Evolutionary conservation across 768 basidiomycete genomes (phyloP).

Genomic region (Cubamyces lactineus): DNA sequence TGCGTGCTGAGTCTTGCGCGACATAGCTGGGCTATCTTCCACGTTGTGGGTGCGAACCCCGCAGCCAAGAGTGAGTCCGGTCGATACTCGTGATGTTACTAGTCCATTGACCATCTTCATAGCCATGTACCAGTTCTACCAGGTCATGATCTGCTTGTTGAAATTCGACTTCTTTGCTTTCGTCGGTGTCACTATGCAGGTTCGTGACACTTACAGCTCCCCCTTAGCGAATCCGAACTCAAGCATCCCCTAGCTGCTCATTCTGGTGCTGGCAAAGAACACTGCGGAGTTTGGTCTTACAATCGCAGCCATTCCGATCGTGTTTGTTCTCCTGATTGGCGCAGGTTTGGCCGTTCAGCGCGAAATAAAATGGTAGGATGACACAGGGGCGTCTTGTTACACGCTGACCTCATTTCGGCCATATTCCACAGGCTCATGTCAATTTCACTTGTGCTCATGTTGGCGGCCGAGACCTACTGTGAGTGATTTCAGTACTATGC

Average conservation of each 20-base stretch:
- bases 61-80: constrained; percentile 71
- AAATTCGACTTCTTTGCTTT: constrained; percentile 93
- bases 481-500: constrained; percentile 34
- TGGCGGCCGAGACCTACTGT: constrained; percentile 80
- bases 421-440: constrained; percentile 63
- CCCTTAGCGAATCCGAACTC: not conserved
- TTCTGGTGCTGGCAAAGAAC: constrained; percentile 65
- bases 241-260: constrained; percentile 62
- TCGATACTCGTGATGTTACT: not conserved
- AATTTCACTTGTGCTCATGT: constrained; percentile 72
- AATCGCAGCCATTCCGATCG: constrained; percentile 81
- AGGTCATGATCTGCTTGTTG: constrained; percentile 84
- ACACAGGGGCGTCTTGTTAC: not conserved
- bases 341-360: constrained; percentile 74
- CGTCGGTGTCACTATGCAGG: constrained; percentile 88
- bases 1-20: not conserved
- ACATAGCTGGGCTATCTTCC: constrained; percentile 86
- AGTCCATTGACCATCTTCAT: not conserved
- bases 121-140: constrained; percentile 91
- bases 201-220: constrained; percentile 27
- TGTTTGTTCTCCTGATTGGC: constrained; percentile 64
- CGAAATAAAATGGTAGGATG: constrained; percentile 74
- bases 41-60: constrained; percentile 84
- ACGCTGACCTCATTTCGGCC: not conserved
- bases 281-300: constrained; percentile 83